Percentiles rank a stretch among this genome's conserved stretches.
Conservation (phyloP, 2,329 filamentous ascomycete species). For the Chaetomium sp. region DNA sequence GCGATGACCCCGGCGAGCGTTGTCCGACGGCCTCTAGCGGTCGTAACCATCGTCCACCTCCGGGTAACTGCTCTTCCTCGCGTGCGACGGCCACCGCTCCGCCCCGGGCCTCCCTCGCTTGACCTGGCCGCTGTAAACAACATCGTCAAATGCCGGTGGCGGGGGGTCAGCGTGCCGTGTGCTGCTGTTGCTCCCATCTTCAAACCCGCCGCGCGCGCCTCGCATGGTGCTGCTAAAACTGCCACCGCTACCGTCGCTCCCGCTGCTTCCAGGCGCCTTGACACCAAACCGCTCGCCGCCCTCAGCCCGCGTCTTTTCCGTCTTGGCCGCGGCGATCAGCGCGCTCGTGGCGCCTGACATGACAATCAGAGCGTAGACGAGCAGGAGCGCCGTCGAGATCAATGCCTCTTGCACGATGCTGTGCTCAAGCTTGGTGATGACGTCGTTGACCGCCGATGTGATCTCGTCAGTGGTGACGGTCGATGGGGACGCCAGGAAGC, state of each 20-base stretch:
- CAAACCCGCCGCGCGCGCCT: too few relatives aligned
- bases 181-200: neutral
- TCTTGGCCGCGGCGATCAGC: slow-evolving; percentile 51
- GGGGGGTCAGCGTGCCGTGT: neutral
- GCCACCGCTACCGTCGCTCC: neutral
- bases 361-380: slow-evolving; percentile 71
- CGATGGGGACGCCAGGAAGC: slow-evolving; percentile 72
- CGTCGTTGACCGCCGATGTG: slow-evolving; percentile 63
- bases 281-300: slow-evolving; percentile 40
- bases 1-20: neutral
- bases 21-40: slow-evolving; percentile 16
- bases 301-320: slow-evolving; percentile 55
- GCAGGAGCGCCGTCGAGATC: slow-evolving; percentile 66
- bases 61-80: slow-evolving; percentile 23
- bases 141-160: slow-evolving; percentile 9
- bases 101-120: slow-evolving; percentile 12
- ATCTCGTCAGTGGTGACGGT: slow-evolving; percentile 74
- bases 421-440: slow-evolving; percentile 60
- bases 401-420: slow-evolving; percentile 70
- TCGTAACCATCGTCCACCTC: slow-evolving; percentile 27
- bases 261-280: neutral
- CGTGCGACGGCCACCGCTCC: slow-evolving; percentile 18
- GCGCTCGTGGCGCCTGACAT: slow-evolving; percentile 67
- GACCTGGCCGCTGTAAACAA: slow-evolving; percentile 21
- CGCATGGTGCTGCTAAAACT: too few relatives aligned